A percentile compares a stretch with the other conserved stretches of the same genome.
These are phyloP conservation scores for Forsythia suspensa DNA, from an alignment of 257 asterid genomes.

Conservation along the genomic window DNA sequence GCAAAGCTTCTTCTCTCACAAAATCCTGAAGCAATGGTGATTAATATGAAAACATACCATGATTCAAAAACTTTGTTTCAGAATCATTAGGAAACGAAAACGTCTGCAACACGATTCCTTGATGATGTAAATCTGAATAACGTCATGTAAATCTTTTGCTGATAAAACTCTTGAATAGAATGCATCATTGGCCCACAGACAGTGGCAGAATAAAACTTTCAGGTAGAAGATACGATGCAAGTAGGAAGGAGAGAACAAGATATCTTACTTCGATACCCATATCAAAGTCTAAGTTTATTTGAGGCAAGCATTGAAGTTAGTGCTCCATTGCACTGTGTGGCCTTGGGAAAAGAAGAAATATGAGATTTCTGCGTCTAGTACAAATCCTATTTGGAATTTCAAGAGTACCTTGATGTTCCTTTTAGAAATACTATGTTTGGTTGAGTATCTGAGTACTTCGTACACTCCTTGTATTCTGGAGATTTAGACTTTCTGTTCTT, in stretches of 20 bases:
- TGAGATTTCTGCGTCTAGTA: constrained; percentile 8
- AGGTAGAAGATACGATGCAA: constrained; percentile 16
- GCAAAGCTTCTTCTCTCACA: constrained; percentile 94
- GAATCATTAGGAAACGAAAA: constrained; percentile 12
- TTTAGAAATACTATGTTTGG: not conserved
- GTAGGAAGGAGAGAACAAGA: constrained; percentile 24
- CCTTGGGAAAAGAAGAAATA: constrained; percentile 10
- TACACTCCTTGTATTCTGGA: constrained; percentile 10
- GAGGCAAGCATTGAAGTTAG: not conserved
- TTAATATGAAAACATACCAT: constrained; percentile 19
- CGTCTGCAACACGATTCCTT: constrained; percentile 7
- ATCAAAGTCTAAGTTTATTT: constrained; percentile 9
- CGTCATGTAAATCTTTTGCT: constrained; percentile 13
- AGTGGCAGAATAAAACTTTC: constrained; percentile 8
- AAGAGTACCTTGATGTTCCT: constrained; percentile 16
- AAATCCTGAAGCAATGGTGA: constrained; percentile 62
- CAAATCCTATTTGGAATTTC: constrained; percentile 3
- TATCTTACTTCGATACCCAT: constrained; percentile 2
- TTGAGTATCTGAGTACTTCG: not conserved
- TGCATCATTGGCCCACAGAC: constrained; percentile 1
- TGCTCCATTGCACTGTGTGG: not conserved
- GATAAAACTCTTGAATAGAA: not conserved
- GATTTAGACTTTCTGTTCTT: constrained; percentile 9
- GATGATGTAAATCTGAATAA: constrained; percentile 18
- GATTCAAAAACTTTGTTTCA: not conserved